Base-by-base conservation (phyloP, 352 stramenopile genomes). In the Globisporangium camurandrum region DNA sequence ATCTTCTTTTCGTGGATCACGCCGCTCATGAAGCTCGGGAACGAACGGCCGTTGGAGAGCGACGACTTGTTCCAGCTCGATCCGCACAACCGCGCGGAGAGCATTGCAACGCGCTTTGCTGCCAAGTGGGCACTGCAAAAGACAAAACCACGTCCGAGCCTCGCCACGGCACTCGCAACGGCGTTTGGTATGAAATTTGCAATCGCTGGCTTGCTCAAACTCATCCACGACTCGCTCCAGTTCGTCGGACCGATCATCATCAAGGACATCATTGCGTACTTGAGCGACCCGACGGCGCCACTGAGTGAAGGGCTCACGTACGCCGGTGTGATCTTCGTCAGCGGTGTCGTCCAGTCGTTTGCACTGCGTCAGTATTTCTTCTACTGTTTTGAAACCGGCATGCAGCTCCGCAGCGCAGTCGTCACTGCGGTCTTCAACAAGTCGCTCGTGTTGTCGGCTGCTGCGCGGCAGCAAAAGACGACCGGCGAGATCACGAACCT, bases 401-500 rank as follows among this genome's bases (percentile, higher is more conserved):
- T 89, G 64, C 75, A 73, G n/a, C 55, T 92, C 46, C 80, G 83
- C 56, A 86, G 71, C 23, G 80, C 80, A 7, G 67, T 92, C 46
- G 62, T 72, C 41, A 89, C 76, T 49, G 69, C 77, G 16, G 79
- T 93, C 49, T 93, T 80, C 78, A 49, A 78, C 64, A 78, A 89
- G 66, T 69, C 88, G 71, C 51, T 98, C 81, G 90, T 80, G 67
- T 78, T 72, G 41, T 97, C 57, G 46, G 85, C 58, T 23, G 88
- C 57, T 49, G 77, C 61, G 54, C 88, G 53, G 41, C 79, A 79
- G 80, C 73, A 88, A 54, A 76, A 71, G 49, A 94, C 75, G 28
- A 81, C 89, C 22, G 95, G 95, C 46, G 90, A 98, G 73, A 98
- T 98, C 59, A 96, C 91, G 12, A 98, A 98, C 62, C 83, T 99